These are phyloP conservation scores for Naganishia liquefaciens DNA, from an alignment of 1,284 basidiomycete genomes.

Conservation along the genomic window DNA sequence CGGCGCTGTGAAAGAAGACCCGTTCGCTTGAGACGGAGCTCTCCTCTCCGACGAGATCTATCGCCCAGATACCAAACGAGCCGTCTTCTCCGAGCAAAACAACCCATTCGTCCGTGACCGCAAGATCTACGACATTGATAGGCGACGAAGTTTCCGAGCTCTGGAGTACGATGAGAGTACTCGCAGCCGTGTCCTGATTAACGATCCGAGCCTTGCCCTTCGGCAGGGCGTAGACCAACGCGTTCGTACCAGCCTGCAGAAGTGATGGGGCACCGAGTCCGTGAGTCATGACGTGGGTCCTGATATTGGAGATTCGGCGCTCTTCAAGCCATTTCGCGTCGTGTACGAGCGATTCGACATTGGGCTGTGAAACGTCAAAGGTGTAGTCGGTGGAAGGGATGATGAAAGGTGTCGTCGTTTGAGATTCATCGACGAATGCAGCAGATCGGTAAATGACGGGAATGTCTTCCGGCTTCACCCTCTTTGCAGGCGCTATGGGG, in stretches of 20 bases:
- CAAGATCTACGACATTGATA: conserved; percentile 14
- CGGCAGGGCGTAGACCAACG: conserved; percentile 21
- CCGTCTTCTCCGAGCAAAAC: conserved; percentile 23
- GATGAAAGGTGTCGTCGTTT: neutral
- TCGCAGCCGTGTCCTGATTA: conserved; percentile 15
- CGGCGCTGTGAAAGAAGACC: neutral
- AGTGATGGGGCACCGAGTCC: conserved; percentile 7
- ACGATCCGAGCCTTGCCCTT: conserved; percentile 26
- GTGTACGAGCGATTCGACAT: conserved; percentile 25
- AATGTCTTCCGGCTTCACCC: conserved; percentile 17
- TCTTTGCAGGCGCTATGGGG: neutral
- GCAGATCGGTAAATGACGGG: conserved; percentile 13
- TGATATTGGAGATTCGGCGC: conserved; percentile 26
- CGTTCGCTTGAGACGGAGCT: neutral
- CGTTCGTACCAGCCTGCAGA: conserved; percentile 1
- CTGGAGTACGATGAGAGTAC: conserved; percentile 11
- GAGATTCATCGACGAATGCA: conserved; percentile 17
- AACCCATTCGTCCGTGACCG: conserved; percentile 22
- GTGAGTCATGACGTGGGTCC: conserved; percentile 24
- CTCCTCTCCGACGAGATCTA: conserved; percentile 5
- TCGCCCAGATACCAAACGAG: conserved; percentile 21
- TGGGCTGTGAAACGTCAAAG: conserved; percentile 17
- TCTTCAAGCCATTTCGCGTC: conserved; percentile 10
- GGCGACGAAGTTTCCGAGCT: neutral
- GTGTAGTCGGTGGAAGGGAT: conserved; percentile 14